Evolutionary conservation across 2,329 filamentous ascomycete species (phyloP).

Genomic region (Cytospora piceae): DNA sequence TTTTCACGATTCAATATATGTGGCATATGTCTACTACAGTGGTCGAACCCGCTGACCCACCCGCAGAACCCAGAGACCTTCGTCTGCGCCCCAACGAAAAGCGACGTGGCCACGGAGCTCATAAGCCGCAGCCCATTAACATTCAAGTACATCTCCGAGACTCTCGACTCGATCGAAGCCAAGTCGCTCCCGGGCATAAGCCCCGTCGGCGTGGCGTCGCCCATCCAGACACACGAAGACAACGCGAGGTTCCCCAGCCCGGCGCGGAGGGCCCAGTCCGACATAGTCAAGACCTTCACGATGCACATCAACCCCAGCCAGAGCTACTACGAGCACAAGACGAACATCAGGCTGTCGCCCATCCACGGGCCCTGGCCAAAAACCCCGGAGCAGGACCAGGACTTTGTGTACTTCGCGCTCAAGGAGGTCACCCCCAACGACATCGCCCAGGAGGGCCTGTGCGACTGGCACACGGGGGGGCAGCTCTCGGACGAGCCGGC

Average conservation of each 20-base stretch:
- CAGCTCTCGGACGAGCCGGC: slow-evolving; percentile 33
- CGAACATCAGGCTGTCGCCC: slow-evolving; percentile 41
- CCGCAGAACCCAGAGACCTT: slow-evolving; percentile 53
- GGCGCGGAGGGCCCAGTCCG: slow-evolving; percentile 2
- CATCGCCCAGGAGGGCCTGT: slow-evolving; percentile 45
- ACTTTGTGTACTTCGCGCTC: slow-evolving; percentile 45
- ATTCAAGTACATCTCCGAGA: slow-evolving; percentile 45
- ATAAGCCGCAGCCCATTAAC: slow-evolving; percentile 51
- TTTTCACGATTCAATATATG: background rate
- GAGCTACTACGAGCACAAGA: slow-evolving; percentile 49
- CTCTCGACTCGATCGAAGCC: slow-evolving; percentile 32
- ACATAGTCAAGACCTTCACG: slow-evolving; percentile 43
- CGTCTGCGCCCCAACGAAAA: slow-evolving; percentile 51
- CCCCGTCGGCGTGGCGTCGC: slow-evolving; percentile 25
- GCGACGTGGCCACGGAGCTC: slow-evolving; percentile 45
- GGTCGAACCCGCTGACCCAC: background rate
- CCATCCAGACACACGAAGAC: slow-evolving; percentile 31
- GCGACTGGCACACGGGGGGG: slow-evolving; percentile 47
- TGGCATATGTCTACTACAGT: background rate
- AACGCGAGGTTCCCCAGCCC: background rate
- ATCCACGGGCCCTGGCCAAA: slow-evolving; percentile 49
- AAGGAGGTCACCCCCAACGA: slow-evolving; percentile 44
- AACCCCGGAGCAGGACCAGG: slow-evolving; percentile 33
- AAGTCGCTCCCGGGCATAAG: slow-evolving; percentile 29
- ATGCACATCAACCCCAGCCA: slow-evolving; percentile 46